Evolutionary conservation across 352 stramenopile genomes (phyloP).

Genomic region (Blastocystis sp.): DNA sequence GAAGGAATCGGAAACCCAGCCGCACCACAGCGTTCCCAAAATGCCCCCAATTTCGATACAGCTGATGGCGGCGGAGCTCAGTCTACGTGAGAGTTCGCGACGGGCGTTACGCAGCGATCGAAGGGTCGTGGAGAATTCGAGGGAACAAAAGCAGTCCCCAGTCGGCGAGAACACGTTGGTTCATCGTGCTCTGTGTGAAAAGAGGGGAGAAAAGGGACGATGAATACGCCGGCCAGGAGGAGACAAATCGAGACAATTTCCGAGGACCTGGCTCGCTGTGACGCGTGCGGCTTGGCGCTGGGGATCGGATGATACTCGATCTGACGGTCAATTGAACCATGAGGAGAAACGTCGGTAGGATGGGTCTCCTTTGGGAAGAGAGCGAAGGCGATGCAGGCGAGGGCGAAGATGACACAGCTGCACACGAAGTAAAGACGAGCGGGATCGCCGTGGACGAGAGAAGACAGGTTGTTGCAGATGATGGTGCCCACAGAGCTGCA

Average conservation of each 20-base stretch:
- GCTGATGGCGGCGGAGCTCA: constrained; percentile 12
- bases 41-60: constrained; percentile 32
- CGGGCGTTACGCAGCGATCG: neutral
- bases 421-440: neutral
- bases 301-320: neutral
- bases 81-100: neutral
- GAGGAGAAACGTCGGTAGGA: neutral
- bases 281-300: neutral
- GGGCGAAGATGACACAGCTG: neutral
- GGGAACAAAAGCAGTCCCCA: constrained; percentile 30
- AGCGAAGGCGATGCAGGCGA: neutral
- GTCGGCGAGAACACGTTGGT: constrained; percentile 5
- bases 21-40: constrained; percentile 31
- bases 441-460: neutral
- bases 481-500: constrained; percentile 40
- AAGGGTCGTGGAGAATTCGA: neutral
- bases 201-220: neutral
- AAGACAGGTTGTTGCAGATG: constrained; percentile 2
- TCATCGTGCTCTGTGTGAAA: neutral
- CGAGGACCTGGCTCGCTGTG: neutral
- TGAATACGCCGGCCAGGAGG: neutral
- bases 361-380: neutral
- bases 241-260: constrained; percentile 3
- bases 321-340: neutral
- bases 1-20: constrained; percentile 19